phyloP scores from a whole-genome alignment of 306 rosid genomes.

The Quercus engelmannii region DNA sequence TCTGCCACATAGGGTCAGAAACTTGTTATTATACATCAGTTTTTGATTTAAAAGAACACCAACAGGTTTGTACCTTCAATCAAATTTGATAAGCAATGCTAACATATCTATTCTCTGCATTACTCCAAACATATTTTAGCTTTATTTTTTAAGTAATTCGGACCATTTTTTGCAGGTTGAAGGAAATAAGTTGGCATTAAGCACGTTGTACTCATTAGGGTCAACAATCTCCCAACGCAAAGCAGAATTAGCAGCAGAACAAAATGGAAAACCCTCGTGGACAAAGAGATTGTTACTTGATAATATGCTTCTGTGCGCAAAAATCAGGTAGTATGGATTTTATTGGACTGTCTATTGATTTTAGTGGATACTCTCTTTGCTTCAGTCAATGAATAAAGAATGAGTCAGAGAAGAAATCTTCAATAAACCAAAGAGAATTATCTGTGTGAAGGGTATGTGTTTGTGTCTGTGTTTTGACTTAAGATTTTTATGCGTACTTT shows the following conservation, averaged over 20 bases:
- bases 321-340: conserved; percentile 49
- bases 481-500: neutral
- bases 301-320: conserved; percentile 65
- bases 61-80: conserved; percentile 46
- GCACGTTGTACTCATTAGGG: conserved; percentile 65
- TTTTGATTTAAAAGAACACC: conserved; percentile 42
- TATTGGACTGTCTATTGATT: neutral
- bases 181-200: conserved; percentile 53
- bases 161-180: conserved; percentile 39
- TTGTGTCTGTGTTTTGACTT: neutral
- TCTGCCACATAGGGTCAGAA: conserved; percentile 88
- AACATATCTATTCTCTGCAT: neutral
- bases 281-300: conserved; percentile 62
- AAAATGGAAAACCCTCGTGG: conserved; percentile 70
- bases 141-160: conserved; percentile 13
- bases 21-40: conserved; percentile 79
- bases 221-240: conserved; percentile 66
- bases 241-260: conserved; percentile 47
- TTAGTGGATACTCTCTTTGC: neutral
- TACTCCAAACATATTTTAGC: neutral
- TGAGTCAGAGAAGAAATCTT: no score
- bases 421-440: no score
- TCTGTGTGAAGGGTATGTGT: neutral
- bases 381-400: neutral
- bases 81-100: neutral